Evolutionary conservation across 2,329 filamentous ascomycete species (phyloP).

Genomic region (Fusarium oxysporum): DNA sequence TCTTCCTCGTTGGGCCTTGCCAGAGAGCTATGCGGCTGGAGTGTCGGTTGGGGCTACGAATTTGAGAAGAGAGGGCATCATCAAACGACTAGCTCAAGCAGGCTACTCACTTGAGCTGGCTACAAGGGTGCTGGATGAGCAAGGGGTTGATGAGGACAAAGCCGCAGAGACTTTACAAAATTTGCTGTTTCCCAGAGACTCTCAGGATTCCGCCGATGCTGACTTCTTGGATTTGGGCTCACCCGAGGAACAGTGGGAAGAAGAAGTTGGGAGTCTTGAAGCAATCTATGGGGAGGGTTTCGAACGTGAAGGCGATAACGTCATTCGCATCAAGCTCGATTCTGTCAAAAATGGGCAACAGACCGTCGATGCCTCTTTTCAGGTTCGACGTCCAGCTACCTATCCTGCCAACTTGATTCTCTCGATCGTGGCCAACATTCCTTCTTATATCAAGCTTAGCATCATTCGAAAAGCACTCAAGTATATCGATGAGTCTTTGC

Average conservation of each 20-base stretch:
- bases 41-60: conserved; percentile 87
- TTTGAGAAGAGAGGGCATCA: conserved; percentile 81
- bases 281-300: conserved; percentile 87
- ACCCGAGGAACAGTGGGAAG: conserved; percentile 78
- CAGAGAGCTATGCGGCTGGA: conserved; percentile 90
- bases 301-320: conserved; percentile 66
- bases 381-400: conserved; percentile 76
- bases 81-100: conserved; percentile 83
- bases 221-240: conserved; percentile 62
- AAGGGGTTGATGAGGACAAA: conserved; percentile 76
- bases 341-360: conserved; percentile 63
- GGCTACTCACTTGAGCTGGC: conserved; percentile 91
- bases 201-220: conserved; percentile 40
- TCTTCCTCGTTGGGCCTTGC: conserved; percentile 90
- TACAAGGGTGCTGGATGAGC: conserved; percentile 78
- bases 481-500: conserved; percentile 75
- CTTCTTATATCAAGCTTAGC: conserved; percentile 93
- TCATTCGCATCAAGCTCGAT: conserved; percentile 77
- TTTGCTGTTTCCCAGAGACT: conserved; percentile 46
- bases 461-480: conserved; percentile 81
- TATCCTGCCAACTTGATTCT: conserved; percentile 82
- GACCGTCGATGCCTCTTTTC: conserved; percentile 66
- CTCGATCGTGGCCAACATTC: conserved; percentile 76
- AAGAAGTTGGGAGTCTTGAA: conserved; percentile 85
- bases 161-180: conserved; percentile 85